These are phyloP conservation scores for Daldinia grandis DNA, from an alignment of 495 filamentous ascomycete genomes.

Conservation along the genomic window DNA sequence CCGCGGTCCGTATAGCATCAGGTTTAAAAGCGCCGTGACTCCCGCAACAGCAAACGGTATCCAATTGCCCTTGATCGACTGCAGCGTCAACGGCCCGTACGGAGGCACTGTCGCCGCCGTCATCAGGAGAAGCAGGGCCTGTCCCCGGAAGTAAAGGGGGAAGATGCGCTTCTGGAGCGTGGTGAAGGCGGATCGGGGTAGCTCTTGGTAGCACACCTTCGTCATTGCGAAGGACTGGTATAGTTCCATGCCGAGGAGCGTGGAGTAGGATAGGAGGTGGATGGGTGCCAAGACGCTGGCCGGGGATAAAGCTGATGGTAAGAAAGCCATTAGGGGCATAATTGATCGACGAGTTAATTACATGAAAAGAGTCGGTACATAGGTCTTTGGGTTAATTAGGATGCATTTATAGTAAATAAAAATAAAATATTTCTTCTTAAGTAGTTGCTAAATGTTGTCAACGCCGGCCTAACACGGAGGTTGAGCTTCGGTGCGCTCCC, in stretches of 20 bases:
- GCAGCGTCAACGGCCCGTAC: conserved; percentile 50
- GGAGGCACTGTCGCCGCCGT: conserved; percentile 58
- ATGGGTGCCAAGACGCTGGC: conserved; percentile 41
- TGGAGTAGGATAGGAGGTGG: conserved; percentile 62
- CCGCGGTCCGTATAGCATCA: conserved; percentile 56
- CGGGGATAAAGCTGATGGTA: background rate
- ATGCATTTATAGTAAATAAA: background rate
- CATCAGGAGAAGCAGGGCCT: conserved; percentile 54
- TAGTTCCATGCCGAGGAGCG: conserved; percentile 61
- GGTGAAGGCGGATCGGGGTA: conserved; percentile 60
- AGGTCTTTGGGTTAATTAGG: background rate
- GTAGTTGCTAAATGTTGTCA: background rate
- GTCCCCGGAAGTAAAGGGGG: conserved; percentile 61
- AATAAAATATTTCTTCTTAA: background rate
- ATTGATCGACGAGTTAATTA: background rate
- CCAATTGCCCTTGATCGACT: conserved; percentile 43
- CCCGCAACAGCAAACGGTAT: conserved; percentile 53
- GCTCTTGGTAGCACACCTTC: conserved; percentile 56
- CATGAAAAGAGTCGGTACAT: background rate
- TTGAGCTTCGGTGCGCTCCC: background rate
- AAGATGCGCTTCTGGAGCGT: conserved; percentile 62
- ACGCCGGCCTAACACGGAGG: background rate
- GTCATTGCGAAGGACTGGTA: conserved; percentile 64
- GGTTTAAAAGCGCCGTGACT: conserved; percentile 56
- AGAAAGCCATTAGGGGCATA: conserved; percentile 10